Evolutionary conservation across 2,329 filamentous ascomycete genomes (phyloP).

Genomic region (Arthroderma uncinatum): DNA sequence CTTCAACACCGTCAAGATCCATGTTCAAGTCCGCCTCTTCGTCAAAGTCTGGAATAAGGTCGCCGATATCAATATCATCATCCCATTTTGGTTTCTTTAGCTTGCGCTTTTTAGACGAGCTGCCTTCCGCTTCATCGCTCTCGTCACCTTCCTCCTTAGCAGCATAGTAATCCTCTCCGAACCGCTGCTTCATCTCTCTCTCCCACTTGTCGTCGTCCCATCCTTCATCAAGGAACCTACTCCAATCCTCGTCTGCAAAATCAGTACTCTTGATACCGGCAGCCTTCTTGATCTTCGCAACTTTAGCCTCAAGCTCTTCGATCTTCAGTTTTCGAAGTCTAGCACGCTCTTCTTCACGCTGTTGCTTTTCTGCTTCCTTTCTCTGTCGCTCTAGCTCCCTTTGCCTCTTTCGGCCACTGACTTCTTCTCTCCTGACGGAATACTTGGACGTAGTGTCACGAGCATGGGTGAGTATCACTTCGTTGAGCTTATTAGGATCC

Average conservation of each 20-base stretch:
- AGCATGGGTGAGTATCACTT: conserved; percentile 76
- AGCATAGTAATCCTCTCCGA: conserved; percentile 85
- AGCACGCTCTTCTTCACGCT: conserved; percentile 69
- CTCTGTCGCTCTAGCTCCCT: conserved; percentile 66
- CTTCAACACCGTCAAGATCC: conserved; percentile 45
- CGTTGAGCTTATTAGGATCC: conserved; percentile 76
- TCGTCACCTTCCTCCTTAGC: conserved; percentile 47
- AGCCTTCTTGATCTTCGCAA: conserved; percentile 78
- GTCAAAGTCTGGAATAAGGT: conserved; percentile 76
- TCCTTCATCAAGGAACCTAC: conserved; percentile 69
- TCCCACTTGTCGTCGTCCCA: conserved; percentile 91
- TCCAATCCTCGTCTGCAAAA: conserved; percentile 68
- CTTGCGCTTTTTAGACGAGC: conserved; percentile 44
- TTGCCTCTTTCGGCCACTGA: conserved; percentile 62
- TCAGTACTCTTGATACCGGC: conserved; percentile 62
- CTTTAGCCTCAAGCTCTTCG: conserved; percentile 78
- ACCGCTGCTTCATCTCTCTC: conserved; percentile 73
- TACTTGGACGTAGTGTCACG: conserved; percentile 72
- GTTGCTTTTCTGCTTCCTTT: conserved; percentile 65
- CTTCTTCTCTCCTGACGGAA: conserved; percentile 76
- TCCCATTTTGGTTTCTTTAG: conserved; percentile 84
- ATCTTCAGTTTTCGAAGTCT: conserved; percentile 78
- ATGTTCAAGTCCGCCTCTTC: conserved; percentile 50
- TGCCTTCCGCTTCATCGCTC: conserved; percentile 28
- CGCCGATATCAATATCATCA: conserved; percentile 94